Conservation (phyloP, 2,329 filamentous ascomycete genomes). For the Ramularia endophylla region DNA sequence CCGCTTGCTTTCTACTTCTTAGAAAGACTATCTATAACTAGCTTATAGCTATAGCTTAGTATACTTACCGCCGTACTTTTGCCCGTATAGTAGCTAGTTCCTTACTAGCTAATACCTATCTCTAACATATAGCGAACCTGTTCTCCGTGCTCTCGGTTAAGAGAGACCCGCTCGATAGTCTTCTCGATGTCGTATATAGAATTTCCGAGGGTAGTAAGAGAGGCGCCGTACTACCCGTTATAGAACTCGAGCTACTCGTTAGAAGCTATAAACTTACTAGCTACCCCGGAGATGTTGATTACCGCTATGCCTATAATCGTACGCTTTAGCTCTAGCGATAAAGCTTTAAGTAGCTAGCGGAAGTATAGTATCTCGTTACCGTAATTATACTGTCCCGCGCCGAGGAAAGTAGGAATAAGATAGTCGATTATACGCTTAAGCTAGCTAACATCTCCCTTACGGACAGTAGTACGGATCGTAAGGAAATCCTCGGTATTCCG, state of each 20-base stretch:
- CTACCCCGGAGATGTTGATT: neutral
- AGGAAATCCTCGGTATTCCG: neutral
- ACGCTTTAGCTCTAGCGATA: neutral
- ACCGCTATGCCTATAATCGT: neutral
- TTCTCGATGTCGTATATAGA: too few species aligned
- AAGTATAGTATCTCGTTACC: neutral
- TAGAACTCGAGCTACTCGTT: neutral
- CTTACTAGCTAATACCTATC: too few species aligned
- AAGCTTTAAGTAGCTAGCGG: neutral
- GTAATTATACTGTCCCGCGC: neutral
- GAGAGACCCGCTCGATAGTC: too few species aligned
- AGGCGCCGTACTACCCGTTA: neutral
- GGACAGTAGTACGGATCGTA: neutral
- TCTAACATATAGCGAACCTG: too few species aligned
- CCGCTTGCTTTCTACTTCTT: too few species aligned
- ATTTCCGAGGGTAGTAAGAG: neutral
- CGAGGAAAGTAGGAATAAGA: conserved; percentile 1
- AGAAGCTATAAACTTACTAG: neutral
- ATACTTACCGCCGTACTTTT: too few species aligned
- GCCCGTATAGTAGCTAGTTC: too few species aligned
- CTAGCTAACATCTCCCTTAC: conserved; percentile 4
- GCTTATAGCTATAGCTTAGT: too few species aligned
- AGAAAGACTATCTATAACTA: too few species aligned
- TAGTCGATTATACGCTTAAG: neutral
- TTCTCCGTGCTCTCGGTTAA: too few species aligned